A percentile compares a stretch with the other conserved stretches of the same genome.
phyloP scores from a whole-genome alignment of 257 asterid genomes.

The Solanum habrochaites region DNA sequence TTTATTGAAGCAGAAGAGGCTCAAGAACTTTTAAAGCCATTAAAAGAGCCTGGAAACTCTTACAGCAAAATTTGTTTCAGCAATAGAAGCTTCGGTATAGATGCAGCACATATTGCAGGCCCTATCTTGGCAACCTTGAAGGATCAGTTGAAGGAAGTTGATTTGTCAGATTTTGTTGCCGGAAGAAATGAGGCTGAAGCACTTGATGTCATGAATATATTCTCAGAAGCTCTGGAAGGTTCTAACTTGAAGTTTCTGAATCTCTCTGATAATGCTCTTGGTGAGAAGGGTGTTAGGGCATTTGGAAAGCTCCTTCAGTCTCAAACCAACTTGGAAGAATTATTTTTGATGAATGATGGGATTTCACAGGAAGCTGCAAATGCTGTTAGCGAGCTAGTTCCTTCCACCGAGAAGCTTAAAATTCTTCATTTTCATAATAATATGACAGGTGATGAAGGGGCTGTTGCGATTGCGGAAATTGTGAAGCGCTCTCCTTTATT shows the following conservation, averaged over 20 bases:
- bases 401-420: constrained; percentile 55
- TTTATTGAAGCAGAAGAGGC: constrained; percentile 83
- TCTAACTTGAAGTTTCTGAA: constrained; percentile 64
- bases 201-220: constrained; percentile 85
- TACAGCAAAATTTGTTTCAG: constrained; percentile 78
- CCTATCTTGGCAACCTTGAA: constrained; percentile 67
- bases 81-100: constrained; percentile 83
- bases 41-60: constrained; percentile 57
- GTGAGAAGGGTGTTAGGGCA: constrained; percentile 92
- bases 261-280: constrained; percentile 88
- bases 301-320: constrained; percentile 71
- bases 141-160: constrained; percentile 80
- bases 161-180: constrained; percentile 91
- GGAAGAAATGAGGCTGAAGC: constrained; percentile 94
- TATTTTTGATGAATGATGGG: constrained; percentile 81
- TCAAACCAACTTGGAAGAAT: constrained; percentile 67
- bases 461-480: constrained; percentile 60
- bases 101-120: constrained; percentile 72
- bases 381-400: constrained; percentile 77
- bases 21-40: constrained; percentile 56
- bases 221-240: constrained; percentile 84
- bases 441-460: constrained; percentile 98
- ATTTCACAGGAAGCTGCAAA: constrained; percentile 93
- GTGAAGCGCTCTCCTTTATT: constrained; percentile 58
- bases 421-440: constrained; percentile 89